These are phyloP conservation scores for Babesia ovis DNA, from an alignment of 169 alveolate genomes.

Conservation along the genomic window DNA sequence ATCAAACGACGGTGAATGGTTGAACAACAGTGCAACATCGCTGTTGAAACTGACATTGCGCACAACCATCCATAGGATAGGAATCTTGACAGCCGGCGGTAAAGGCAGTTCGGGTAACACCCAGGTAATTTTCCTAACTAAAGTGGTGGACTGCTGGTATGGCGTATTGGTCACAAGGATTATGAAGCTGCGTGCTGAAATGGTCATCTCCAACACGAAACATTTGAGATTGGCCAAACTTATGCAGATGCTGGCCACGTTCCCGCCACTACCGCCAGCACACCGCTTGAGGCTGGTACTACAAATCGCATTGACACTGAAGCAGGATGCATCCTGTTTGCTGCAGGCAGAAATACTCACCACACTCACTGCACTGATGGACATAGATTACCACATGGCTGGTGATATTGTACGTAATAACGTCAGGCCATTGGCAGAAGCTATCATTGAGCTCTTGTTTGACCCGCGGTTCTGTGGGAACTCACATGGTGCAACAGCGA, in stretches of 20 bases:
- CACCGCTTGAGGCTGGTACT: slow-evolving; percentile 60
- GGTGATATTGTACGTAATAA: slow-evolving; percentile 37
- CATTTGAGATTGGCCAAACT: slow-evolving; percentile 26
- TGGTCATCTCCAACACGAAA: slow-evolving; percentile 20
- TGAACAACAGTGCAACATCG: slow-evolving; percentile 35
- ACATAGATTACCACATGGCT: slow-evolving; percentile 6
- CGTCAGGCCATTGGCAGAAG: slow-evolving; percentile 33
- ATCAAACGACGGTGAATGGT: slow-evolving; percentile 11
- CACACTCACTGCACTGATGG: slow-evolving; percentile 51
- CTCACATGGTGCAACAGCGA: slow-evolving; percentile 32
- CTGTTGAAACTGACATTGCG: slow-evolving; percentile 32
- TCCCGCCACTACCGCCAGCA: slow-evolving; percentile 64
- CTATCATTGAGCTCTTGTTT: slow-evolving; percentile 44
- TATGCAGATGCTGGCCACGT: neutral
- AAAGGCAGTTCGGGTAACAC: neutral
- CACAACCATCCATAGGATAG: slow-evolving; percentile 4
- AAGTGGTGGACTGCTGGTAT: slow-evolving; percentile 63
- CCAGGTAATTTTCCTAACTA: slow-evolving; percentile 13
- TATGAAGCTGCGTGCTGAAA: slow-evolving; percentile 30
- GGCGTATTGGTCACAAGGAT: slow-evolving; percentile 38
- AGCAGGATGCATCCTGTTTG: slow-evolving; percentile 19
- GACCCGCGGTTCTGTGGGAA: slow-evolving; percentile 39
- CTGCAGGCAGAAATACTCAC: slow-evolving; percentile 48
- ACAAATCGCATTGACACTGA: slow-evolving; percentile 44
- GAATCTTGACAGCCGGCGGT: neutral